Conservation (phyloP, 2,329 filamentous ascomycete genomes). For the Stagonosporopsis rhizophila region DNA sequence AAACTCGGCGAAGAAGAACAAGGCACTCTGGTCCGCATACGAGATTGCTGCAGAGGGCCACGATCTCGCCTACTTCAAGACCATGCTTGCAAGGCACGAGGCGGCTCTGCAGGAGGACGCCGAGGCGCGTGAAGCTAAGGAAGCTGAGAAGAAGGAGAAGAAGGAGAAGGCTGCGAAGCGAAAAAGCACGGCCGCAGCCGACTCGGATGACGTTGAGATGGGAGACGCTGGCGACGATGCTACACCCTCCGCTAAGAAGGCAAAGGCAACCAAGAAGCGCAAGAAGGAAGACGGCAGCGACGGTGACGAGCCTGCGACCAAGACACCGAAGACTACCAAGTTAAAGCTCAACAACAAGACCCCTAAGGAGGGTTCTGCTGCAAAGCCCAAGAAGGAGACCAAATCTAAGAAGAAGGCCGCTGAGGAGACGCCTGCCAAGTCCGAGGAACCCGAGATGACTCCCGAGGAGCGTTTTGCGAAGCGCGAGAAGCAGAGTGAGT, state of each 20-base stretch:
- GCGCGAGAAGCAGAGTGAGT: constrained; percentile 64
- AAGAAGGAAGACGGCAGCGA: constrained; percentile 73
- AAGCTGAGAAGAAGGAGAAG: constrained; percentile 67
- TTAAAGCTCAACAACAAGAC: constrained; percentile 53
- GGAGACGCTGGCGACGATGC: constrained; percentile 52
- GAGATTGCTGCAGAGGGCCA: constrained; percentile 79
- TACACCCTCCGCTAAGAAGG: constrained; percentile 45
- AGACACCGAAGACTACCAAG: constrained; percentile 58
- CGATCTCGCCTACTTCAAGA: constrained; percentile 82
- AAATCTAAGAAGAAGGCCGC: constrained; percentile 60
- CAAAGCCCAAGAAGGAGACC: constrained; percentile 67
- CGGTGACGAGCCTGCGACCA: constrained; percentile 66
- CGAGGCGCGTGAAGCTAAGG: constrained; percentile 70
- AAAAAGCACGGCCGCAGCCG: constrained; percentile 46
- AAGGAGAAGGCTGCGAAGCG: constrained; percentile 62
- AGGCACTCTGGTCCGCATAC: constrained; percentile 80
- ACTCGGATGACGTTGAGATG: constrained; percentile 50
- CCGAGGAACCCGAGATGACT: constrained; percentile 61
- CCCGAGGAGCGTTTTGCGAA: constrained; percentile 63
- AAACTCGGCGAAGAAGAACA: constrained; percentile 85
- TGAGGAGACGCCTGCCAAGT: constrained; percentile 62
- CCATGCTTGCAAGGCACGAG: constrained; percentile 69
- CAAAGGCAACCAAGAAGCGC: constrained; percentile 67
- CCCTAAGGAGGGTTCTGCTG: constrained; percentile 46
- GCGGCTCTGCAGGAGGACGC: constrained; percentile 62